Conservation (phyloP, 495 filamentous ascomycete species). For the Hypoxylon trugodes region DNA sequence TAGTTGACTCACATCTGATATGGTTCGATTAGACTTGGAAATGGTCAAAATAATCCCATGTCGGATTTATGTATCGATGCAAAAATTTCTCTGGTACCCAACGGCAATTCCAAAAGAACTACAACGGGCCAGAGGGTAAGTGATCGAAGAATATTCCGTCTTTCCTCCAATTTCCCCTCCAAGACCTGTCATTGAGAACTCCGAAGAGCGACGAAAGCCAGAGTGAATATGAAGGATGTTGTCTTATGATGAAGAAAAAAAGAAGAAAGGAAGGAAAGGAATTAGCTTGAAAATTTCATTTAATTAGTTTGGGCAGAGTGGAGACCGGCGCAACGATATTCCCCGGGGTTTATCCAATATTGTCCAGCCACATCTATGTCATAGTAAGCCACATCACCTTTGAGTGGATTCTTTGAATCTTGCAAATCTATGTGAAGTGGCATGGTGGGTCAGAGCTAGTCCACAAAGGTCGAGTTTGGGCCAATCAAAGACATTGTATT, state of each 20-base stretch:
- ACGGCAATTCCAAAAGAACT: conserved; percentile 40
- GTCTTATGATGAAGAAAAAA: conserved; percentile 67
- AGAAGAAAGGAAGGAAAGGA: conserved; percentile 39
- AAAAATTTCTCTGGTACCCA: conserved; percentile 57
- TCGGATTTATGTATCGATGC: conserved; percentile 48
- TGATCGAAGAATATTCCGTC: conserved; percentile 57
- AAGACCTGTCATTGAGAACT: conserved; percentile 63
- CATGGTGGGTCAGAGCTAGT: conserved; percentile 5
- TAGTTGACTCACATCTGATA: too few species aligned
- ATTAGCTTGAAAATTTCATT: not conserved
- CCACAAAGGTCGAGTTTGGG: not conserved
- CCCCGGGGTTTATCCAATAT: conserved; percentile 1
- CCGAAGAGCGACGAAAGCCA: conserved; percentile 62
- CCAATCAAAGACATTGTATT: conserved; percentile 25
- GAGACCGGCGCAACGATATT: conserved; percentile 29
- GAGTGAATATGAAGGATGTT: conserved; percentile 86
- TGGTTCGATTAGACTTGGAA: too few species aligned
- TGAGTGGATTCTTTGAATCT: not conserved
- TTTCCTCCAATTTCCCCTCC: conserved; percentile 84
- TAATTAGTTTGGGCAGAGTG: conserved; percentile 13
- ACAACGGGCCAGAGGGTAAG: conserved; percentile 61
- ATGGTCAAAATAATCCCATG: not conserved
- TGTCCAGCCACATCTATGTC: not conserved
- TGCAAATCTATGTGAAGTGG: conserved; percentile 11
- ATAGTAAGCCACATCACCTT: not conserved